These are phyloP conservation scores for Allantophomopsis cytisporea DNA, from an alignment of 2,329 filamentous ascomycete species.

Conservation along the genomic window DNA sequence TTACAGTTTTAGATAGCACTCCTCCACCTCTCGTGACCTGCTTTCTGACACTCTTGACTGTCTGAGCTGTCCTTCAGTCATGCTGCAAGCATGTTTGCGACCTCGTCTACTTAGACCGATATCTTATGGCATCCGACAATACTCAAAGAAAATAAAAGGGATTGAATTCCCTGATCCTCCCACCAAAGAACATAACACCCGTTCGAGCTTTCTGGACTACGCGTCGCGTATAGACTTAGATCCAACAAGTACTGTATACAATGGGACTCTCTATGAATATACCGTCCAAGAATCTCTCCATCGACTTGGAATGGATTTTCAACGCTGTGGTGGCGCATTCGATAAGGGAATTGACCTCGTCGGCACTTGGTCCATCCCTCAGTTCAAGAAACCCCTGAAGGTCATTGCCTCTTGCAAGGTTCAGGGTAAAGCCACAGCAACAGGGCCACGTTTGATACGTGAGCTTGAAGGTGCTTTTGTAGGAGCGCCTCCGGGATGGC, in stretches of 20 bases:
- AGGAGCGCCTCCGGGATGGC: constrained; percentile 62
- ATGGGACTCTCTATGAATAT: constrained; percentile 72
- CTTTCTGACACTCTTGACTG: no score
- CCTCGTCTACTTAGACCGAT: no score
- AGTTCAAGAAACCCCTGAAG: constrained; percentile 23
- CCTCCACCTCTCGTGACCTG: no score
- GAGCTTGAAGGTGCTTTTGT: constrained; percentile 70
- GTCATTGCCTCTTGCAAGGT: constrained; percentile 59
- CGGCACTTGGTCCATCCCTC: constrained; percentile 52
- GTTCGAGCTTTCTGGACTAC: constrained; percentile 52
- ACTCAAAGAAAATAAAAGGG: no score
- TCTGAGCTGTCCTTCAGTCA: no score
- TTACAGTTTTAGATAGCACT: no score
- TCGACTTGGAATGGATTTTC: constrained; percentile 48
- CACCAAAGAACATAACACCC: constrained; percentile 42
- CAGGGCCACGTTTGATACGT: constrained; percentile 46
- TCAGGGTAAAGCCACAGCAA: constrained; percentile 27
- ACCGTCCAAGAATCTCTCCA: constrained; percentile 40
- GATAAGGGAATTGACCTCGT: constrained; percentile 66
- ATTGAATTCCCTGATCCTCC: constrained; percentile 28
- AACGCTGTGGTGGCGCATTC: constrained; percentile 48
- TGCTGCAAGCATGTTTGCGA: no score
- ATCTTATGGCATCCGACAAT: no score
- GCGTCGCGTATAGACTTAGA: constrained; percentile 40
- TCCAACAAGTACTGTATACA: constrained; percentile 42